Percentiles rank a stretch among this genome's conserved stretches.
Conservation (phyloP, 495 filamentous ascomycete species). For the Rhypophila decipiens region DNA sequence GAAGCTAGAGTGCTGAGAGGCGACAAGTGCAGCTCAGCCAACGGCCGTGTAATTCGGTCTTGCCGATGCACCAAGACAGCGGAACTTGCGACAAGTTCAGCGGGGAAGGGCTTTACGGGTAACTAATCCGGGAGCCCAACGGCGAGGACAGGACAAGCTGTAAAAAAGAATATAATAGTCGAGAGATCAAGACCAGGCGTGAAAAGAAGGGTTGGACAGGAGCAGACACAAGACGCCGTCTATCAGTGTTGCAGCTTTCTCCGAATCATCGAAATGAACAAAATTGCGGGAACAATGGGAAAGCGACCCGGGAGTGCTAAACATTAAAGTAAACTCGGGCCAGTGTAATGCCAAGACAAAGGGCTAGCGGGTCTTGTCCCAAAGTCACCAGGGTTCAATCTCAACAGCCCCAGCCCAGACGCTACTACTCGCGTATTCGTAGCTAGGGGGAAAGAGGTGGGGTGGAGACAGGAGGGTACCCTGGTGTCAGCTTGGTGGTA, state of each 20-base stretch:
- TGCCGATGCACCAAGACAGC: background rate
- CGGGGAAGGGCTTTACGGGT: background rate
- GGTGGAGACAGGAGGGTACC: too few relatives aligned
- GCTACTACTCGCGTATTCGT: too few relatives aligned
- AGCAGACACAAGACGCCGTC: background rate
- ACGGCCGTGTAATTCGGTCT: background rate
- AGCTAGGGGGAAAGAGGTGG: too few relatives aligned
- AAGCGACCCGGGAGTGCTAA: background rate
- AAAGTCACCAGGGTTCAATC: too few relatives aligned
- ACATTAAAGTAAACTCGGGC: background rate
- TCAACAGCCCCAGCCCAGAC: too few relatives aligned
- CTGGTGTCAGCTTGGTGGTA: too few relatives aligned
- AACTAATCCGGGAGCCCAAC: too few relatives aligned
- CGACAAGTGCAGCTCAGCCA: background rate
- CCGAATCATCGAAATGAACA: too few relatives aligned
- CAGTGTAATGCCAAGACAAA: background rate
- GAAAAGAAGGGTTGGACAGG: background rate
- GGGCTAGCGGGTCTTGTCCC: too few relatives aligned
- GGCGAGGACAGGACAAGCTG: background rate
- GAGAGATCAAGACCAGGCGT: too few relatives aligned
- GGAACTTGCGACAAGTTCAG: background rate
- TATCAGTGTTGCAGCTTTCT: too few relatives aligned
- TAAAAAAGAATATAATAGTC: background rate
- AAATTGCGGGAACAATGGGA: background rate
- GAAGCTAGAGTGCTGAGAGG: background rate